Evolutionary conservation across 2,329 filamentous ascomycete species (phyloP), one percentile per base, ranked within the genome.

Genomic region (Hypoxylon sp.): DNA sequence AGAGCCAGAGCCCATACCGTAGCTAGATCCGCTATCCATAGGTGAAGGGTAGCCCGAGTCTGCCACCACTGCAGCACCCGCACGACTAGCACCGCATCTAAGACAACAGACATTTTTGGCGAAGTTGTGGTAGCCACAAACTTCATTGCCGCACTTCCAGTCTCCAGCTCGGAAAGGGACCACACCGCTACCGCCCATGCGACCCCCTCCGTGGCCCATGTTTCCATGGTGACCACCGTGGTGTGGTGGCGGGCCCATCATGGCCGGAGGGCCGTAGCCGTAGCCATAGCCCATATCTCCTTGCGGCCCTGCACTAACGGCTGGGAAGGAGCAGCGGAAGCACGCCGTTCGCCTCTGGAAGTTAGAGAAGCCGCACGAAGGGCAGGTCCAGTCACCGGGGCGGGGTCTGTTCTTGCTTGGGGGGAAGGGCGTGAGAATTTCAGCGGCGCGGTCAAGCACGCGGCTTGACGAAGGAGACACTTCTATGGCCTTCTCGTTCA

Each of bases 241-340:
- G 74, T 91, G 91, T 70, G 89, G 90, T 66, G 90, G 90, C 39
- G 89, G 87, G 5, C 65, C 65, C 86, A 94, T 92, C 88, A 95
- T 93, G 59, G 89, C 87, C 68, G 93, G 93, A 39, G 93, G 92
- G 39, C 86, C 85, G 48, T 89, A 89, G 70, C 81, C 81, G 46
- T 85, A 84, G 70, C 90, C 91, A 34, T 77, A 78, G 53, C 83
- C 86, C 68, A 73, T 74, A 8, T 76, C 75, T 79, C 91, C 86
- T 41, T 87, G 88, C 34, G 91, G 91, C 14, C 89, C 91, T 34
- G 91, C 89, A 68, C 91, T 91, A 79, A 96, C 93, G 25, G 96
- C 95, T n/a, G 96, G 95, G 88, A 96, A 99, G 0, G 94, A 97
- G 85, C 96, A 99, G 74, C 96, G 92, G 91, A 99, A 99, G 81